Conservation (phyloP, 371 early-diverging fungal species). For the Lichtheimia ornata region DNA sequence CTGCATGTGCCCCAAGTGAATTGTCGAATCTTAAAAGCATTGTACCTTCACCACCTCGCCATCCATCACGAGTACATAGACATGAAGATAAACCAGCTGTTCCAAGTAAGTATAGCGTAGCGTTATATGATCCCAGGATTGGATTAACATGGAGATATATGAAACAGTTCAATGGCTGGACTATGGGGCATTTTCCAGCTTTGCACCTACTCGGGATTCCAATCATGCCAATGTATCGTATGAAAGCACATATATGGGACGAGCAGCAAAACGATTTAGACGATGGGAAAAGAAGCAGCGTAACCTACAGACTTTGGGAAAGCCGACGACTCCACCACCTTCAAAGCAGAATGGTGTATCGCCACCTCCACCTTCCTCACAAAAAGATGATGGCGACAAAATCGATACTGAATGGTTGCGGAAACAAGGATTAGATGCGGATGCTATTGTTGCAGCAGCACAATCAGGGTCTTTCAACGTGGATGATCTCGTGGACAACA, state of each 20-base stretch:
- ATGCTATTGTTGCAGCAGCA: constrained; percentile 29
- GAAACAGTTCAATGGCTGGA: constrained; percentile 53
- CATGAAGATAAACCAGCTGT: constrained; percentile 43
- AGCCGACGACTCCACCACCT: not conserved
- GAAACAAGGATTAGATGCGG: constrained; percentile 39
- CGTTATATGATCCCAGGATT: not conserved
- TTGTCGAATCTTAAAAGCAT: constrained; percentile 27
- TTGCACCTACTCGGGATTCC: constrained; percentile 52
- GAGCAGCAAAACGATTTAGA: constrained; percentile 34
- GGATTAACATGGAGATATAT: not conserved
- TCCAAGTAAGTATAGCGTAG: constrained; percentile 27
- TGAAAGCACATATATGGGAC: constrained; percentile 45
- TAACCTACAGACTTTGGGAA: constrained; percentile 11
- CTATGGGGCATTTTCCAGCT: constrained; percentile 52
- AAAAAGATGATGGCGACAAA: constrained; percentile 11
- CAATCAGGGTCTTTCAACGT: constrained; percentile 15
- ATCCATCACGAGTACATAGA: constrained; percentile 22
- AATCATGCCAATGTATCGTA: constrained; percentile 47
- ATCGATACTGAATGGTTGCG: constrained; percentile 41
- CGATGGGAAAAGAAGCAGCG: constrained; percentile 28
- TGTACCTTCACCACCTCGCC: constrained; percentile 36
- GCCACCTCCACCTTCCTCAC: not conserved
- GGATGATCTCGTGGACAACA: constrained; percentile 12
- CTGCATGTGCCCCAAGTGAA: constrained; percentile 16
- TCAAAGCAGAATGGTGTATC: not conserved